phyloP scores from a whole-genome alignment of 2,329 filamentous ascomycete genomes.

The Pseudopyricularia cyperi region DNA sequence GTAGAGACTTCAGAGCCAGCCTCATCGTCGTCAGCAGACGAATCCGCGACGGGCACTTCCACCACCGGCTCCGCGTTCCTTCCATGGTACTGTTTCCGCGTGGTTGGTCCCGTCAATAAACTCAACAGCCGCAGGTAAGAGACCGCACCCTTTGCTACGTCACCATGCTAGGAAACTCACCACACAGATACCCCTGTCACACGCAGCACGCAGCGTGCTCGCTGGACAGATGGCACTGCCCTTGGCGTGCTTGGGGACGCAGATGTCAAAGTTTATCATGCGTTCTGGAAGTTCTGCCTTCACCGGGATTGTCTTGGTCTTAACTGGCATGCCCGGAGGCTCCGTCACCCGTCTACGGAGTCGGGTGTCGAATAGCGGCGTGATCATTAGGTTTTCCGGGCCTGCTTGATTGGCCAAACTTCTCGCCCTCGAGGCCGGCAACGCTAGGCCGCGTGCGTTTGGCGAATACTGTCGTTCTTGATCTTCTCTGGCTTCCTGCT shows the following conservation, averaged over 20 bases:
- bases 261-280: conserved; percentile 27
- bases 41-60: neutral
- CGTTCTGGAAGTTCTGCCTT: neutral
- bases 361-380: neutral
- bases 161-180: conserved; percentile 8
- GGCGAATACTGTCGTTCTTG: neutral
- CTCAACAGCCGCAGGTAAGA: neutral
- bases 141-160: neutral
- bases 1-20: neutral
- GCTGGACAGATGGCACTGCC: conserved; percentile 38
- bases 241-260: conserved; percentile 36
- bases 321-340: neutral
- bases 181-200: conserved; percentile 36
- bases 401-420: neutral
- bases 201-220: conserved; percentile 27
- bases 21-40: neutral
- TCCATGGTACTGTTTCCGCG: conserved; percentile 7
- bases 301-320: neutral
- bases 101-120: neutral
- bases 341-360: neutral
- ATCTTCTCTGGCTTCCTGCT: neutral
- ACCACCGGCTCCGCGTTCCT: conserved; percentile 1
- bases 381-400: neutral
- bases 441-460: neutral
- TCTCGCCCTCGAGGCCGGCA: neutral